These are phyloP conservation scores for Glycine soja DNA, from an alignment of 306 rosid species.

Conservation along the genomic window DNA sequence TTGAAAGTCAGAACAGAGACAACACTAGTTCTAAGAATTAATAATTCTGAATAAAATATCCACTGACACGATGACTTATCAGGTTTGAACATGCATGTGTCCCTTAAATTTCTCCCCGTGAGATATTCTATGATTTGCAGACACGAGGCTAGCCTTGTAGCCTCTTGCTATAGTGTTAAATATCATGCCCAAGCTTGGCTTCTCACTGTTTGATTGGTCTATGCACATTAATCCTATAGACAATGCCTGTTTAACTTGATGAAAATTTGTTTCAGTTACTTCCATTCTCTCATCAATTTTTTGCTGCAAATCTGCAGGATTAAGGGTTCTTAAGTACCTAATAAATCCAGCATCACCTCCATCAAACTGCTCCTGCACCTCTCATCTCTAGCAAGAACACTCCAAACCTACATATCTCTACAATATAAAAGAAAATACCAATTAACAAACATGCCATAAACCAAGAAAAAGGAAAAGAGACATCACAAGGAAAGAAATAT, in stretches of 20 bases:
- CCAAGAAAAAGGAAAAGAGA: background rate
- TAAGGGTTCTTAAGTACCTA: conserved; percentile 54
- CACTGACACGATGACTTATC: conserved; percentile 21
- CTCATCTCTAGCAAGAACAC: conserved; percentile 62
- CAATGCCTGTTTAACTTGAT: conserved; percentile 54
- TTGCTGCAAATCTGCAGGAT: conserved; percentile 50
- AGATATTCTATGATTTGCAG: conserved; percentile 42
- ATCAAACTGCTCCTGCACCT: conserved; percentile 51
- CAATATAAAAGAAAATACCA: conserved; percentile 9
- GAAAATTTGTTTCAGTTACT: conserved; percentile 44
- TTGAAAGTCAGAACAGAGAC: conserved; percentile 10
- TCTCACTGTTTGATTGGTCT: conserved; percentile 51
- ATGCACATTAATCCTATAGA: conserved; percentile 64
- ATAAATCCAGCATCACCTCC: conserved; percentile 53
- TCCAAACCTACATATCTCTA: conserved; percentile 67
- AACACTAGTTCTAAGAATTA: conserved; percentile 11
- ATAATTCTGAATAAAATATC: background rate
- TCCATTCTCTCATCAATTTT: conserved; percentile 62
- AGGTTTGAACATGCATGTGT: conserved; percentile 40
- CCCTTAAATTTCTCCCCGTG: conserved; percentile 54
- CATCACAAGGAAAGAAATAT: background rate
- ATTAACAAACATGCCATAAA: conserved; percentile 23
- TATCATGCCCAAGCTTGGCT: conserved; percentile 49
- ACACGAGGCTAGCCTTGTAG: conserved; percentile 47
- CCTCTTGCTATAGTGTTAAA: conserved; percentile 52